phyloP scores from a whole-genome alignment of 495 filamentous ascomycete species.

The Oidiodendron maius region DNA sequence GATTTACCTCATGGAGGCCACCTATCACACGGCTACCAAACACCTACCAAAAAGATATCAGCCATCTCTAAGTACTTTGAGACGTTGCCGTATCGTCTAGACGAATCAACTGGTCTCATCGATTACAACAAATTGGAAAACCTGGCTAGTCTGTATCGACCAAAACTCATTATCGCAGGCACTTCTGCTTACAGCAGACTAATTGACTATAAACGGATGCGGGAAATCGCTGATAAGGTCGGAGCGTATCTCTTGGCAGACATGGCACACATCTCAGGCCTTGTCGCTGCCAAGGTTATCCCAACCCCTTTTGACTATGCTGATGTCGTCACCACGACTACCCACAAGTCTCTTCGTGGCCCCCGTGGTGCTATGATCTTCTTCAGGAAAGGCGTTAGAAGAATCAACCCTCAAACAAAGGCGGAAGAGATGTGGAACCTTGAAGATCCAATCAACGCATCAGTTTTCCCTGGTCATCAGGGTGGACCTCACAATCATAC shows the following conservation, averaged over 20 bases:
- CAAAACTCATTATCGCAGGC: slow-evolving; percentile 92
- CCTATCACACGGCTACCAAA: slow-evolving; percentile 96
- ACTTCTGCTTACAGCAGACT: slow-evolving; percentile 91
- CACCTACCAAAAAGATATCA: slow-evolving; percentile 96
- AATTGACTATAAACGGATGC: slow-evolving; percentile 88
- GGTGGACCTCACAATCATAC: slow-evolving; percentile 99
- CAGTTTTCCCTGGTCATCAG: slow-evolving; percentile 98
- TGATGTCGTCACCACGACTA: slow-evolving; percentile 97
- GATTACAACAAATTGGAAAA: slow-evolving; percentile 89
- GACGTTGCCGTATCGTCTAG: slow-evolving; percentile 87
- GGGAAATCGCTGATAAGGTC: slow-evolving; percentile 80
- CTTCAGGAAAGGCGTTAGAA: slow-evolving; percentile 84
- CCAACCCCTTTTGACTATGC: slow-evolving; percentile 83
- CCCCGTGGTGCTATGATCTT: slow-evolving; percentile 98
- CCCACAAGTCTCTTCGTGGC: slow-evolving; percentile 92
- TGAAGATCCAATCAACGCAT: slow-evolving; percentile 89
- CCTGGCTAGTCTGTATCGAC: slow-evolving; percentile 78
- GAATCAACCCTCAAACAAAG: slow-evolving; percentile 78
- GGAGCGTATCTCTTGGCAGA: slow-evolving; percentile 89
- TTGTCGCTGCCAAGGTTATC: slow-evolving; percentile 86
- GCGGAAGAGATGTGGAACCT: slow-evolving; percentile 82
- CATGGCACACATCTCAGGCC: slow-evolving; percentile 97
- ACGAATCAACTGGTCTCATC: slow-evolving; percentile 86
- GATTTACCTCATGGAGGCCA: slow-evolving; percentile 96
- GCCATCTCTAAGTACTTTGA: slow-evolving; percentile 98